phyloP scores from a whole-genome alignment of 208 protist genomes.

The Trypanosoma rangeli region DNA sequence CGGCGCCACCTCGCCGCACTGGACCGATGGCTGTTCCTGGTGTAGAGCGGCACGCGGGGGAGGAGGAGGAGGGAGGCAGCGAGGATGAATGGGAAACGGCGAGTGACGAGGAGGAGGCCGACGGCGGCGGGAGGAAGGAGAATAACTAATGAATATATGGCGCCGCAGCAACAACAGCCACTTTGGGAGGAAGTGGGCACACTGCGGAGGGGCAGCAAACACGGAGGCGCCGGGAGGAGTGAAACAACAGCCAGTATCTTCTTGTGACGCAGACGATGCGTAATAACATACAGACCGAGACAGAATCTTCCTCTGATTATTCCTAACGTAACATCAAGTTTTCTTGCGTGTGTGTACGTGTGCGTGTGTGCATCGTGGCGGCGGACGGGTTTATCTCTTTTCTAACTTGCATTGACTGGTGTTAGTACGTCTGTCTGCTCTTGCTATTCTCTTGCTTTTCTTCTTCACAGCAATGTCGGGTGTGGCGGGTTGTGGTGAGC shows the following conservation, averaged over 20 bases:
- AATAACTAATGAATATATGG: no score
- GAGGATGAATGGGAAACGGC: constrained; percentile 26
- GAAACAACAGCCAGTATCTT: not conserved
- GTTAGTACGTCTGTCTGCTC: not conserved
- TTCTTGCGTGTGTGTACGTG: not conserved
- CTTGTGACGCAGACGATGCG: not conserved
- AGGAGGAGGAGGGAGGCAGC: not conserved
- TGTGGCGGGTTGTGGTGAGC: not conserved
- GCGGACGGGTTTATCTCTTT: no score
- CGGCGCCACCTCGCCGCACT: not conserved
- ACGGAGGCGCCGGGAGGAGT: not conserved
- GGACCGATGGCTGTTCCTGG: not conserved
- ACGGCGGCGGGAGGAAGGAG: not conserved
- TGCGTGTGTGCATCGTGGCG: no score
- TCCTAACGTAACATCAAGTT: not conserved
- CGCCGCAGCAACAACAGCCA: no score
- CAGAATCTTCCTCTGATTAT: not conserved
- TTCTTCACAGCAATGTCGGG: no score
- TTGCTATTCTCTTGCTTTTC: not conserved
- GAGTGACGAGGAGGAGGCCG: constrained; percentile 12
- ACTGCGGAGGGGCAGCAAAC: no score
- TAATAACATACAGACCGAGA: not conserved
- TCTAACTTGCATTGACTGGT: not conserved
- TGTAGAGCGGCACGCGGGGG: not conserved
- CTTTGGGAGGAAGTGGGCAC: no score